Evolutionary conservation across 2,329 filamentous ascomycete genomes (phyloP).

Genomic region (Claviceps lovelessii): DNA sequence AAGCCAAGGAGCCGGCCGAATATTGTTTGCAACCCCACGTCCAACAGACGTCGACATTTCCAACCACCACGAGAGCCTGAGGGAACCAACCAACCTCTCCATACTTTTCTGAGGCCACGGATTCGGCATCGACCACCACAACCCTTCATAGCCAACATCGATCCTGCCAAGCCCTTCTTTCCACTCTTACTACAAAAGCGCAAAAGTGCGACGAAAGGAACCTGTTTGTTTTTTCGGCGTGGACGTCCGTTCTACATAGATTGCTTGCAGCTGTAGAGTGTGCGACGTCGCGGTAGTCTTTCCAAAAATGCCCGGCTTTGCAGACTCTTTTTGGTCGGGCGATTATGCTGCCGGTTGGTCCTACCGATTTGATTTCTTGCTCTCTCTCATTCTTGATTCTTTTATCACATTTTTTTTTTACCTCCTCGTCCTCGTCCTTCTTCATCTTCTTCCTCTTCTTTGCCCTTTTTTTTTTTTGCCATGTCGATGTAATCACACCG

Average conservation of each 20-base stretch:
- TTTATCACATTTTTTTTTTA: background rate
- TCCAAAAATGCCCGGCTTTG: slow-evolving; percentile 69
- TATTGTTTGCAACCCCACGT: background rate
- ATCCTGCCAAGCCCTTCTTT: background rate
- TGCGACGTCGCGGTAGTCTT: slow-evolving; percentile 7
- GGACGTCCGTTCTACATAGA: background rate
- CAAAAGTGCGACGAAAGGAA: background rate
- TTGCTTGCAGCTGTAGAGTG: background rate
- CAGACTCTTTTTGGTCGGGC: slow-evolving; percentile 92
- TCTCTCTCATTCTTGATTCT: too few species aligned
- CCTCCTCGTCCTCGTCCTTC: background rate
- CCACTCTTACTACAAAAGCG: background rate
- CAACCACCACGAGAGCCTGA: background rate
- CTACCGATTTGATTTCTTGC: background rate
- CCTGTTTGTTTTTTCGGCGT: too few species aligned
- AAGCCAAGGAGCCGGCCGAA: background rate
- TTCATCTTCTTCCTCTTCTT: background rate
- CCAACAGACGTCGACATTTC: background rate
- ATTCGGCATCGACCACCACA: background rate
- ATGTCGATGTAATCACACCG: background rate
- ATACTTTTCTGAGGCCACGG: background rate
- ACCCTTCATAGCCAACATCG: background rate
- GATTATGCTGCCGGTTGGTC: slow-evolving; percentile 83
- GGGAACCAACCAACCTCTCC: background rate
- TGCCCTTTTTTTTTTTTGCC: background rate